Conservation (phyloP, 495 filamentous ascomycete species). For the Penicillium atrosanguineum region DNA sequence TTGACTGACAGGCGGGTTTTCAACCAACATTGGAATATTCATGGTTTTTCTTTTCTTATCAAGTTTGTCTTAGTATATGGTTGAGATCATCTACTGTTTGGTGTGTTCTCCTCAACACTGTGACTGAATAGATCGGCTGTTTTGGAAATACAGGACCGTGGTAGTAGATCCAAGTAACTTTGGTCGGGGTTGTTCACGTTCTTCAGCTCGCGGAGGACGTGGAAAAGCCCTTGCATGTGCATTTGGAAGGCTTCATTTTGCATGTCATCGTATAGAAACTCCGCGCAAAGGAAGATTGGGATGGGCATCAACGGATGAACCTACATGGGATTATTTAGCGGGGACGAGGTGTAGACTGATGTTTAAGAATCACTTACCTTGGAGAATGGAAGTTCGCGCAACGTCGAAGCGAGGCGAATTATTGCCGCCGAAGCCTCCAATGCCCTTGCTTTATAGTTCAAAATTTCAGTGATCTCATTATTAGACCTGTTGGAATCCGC, state of each 20-base stretch:
- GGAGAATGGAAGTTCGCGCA: conserved; percentile 43
- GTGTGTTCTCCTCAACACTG: background rate
- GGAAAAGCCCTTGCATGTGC: conserved; percentile 5
- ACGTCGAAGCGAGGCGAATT: conserved; percentile 34
- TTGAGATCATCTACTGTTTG: background rate
- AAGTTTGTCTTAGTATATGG: background rate
- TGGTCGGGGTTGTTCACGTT: conserved; percentile 21
- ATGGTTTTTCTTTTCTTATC: background rate
- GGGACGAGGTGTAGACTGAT: background rate
- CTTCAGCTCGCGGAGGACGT: conserved; percentile 12
- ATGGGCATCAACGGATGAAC: conserved; percentile 20
- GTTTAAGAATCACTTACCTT: conserved; percentile 18
- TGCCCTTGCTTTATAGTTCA: background rate
- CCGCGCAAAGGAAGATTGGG: conserved; percentile 12
- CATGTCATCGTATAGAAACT: conserved; percentile 11
- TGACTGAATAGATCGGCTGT: conserved; percentile 3
- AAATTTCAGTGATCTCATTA: background rate
- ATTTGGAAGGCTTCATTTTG: conserved; percentile 9
- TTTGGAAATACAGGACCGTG: conserved; percentile 17
- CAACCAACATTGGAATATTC: background rate
- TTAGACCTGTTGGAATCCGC: background rate
- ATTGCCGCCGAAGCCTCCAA: conserved; percentile 38
- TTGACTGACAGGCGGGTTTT: background rate
- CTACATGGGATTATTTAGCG: background rate
- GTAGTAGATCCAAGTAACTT: conserved; percentile 22